Evolutionary conservation across 805 yeast species (phyloP), one percentile per base, ranked within the genome.

Genomic region (Pichia rugopelliculosa): DNA sequence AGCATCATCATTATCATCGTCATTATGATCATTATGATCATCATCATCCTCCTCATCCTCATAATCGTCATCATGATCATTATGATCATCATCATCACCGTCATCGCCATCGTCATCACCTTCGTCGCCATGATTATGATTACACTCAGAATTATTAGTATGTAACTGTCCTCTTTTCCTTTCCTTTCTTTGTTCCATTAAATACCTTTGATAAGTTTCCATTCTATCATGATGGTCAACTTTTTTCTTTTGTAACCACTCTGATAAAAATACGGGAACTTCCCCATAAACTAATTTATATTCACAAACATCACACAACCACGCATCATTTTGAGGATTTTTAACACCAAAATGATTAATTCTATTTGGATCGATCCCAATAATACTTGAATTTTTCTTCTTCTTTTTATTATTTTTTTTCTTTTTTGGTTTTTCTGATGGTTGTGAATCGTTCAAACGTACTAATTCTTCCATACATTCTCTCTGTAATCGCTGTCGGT

Each of bases 211-310:
- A 18, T 50, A 47, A 10, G 34, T 47, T 25, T 52, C 56, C 42
- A 55, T 44, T 66, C 70, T 56, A 58, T 68, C 57, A 60, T 65
- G 55, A 30, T 59, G 59, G 38, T 44, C 53, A 33, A 67, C 56
- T 42, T 67, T 64, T 42, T 61, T 60, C 34, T 30, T 30, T 46
- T 73, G 70, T 48, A 69, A 68, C 75, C 76, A 72, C 51, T 68
- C 67, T 53, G 73, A 68, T 60, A 73, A 59, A 50, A 69, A 70
- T 22, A 60, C 50, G 0, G 80, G 80, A 47, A 70, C 68, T 26
- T 57, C 57, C 1, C 80, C 80, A 55, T 63, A 75, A 5, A 75
- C 66, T 10, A 66, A 64, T 54, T 75, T 77, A 57, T 72, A 75
- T 52, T 75, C 76, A 60, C 80, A 75, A 40, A 75, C 66, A 42